Percentiles rank a stretch among this genome's conserved stretches.
Conservation (phyloP, 306 rosid genomes). For the Vigna reflexopilosa region DNA sequence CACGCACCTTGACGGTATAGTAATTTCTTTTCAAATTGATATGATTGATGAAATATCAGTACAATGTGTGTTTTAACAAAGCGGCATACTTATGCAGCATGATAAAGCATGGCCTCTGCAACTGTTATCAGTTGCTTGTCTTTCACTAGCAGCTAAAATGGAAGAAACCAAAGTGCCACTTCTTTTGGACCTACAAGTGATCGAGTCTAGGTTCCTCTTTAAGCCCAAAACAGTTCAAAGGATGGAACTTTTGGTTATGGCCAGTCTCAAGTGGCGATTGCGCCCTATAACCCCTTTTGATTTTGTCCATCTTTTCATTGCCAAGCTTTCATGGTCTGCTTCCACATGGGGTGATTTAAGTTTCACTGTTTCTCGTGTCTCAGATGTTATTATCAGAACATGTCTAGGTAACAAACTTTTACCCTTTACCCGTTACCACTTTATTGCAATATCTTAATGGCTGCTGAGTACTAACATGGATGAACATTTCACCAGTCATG, state of each 20-base stretch:
- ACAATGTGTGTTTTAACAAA: not conserved
- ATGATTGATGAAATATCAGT: not conserved
- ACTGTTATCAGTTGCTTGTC: conserved; percentile 58
- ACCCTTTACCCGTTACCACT: not conserved
- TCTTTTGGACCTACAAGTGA: conserved; percentile 53
- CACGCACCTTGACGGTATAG: conserved; percentile 42
- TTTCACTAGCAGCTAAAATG: conserved; percentile 62
- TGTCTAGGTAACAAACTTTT: conserved; percentile 40
- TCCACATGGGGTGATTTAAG: conserved; percentile 21
- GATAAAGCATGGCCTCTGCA: conserved; percentile 53
- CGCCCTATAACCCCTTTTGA: conserved; percentile 54
- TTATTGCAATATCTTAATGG: not conserved
- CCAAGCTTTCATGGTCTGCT: conserved; percentile 44
- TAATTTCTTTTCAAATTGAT: not conserved
- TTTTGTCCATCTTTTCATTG: conserved; percentile 48
- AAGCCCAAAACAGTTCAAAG: conserved; percentile 57
- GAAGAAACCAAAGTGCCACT: conserved; percentile 58
- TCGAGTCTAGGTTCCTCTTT: conserved; percentile 48
- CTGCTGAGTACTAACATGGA: not conserved
- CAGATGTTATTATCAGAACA: conserved; percentile 48
- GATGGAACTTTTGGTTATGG: conserved; percentile 61
- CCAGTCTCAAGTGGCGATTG: conserved; percentile 57
- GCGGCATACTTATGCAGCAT: conserved; percentile 45
- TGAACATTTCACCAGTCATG: conserved; percentile 32
- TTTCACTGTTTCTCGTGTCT: conserved; percentile 40